Conservation (phyloP, 2,329 filamentous ascomycete genomes). For the Thyridium curvatum region DNA sequence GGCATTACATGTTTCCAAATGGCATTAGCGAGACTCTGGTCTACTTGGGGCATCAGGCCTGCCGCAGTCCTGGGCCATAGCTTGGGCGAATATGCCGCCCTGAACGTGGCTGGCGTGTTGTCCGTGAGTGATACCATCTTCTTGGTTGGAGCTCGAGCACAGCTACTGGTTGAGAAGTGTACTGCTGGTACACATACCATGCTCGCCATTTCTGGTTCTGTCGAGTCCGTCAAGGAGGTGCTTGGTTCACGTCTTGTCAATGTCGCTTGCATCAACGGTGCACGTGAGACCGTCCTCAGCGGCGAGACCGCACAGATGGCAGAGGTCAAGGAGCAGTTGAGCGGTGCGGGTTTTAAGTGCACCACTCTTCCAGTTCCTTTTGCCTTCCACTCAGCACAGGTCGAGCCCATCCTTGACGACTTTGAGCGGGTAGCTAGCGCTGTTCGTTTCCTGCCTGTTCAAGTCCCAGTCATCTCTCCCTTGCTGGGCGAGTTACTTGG, state of each 20-base stretch:
- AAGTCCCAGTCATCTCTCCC: constrained; percentile 61
- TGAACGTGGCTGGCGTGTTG: constrained; percentile 64
- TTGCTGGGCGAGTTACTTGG: constrained; percentile 56
- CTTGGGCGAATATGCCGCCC: constrained; percentile 67
- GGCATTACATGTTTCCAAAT: constrained; percentile 50
- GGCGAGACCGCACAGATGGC: constrained; percentile 34
- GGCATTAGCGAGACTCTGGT: constrained; percentile 49
- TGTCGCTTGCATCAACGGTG: constrained; percentile 69
- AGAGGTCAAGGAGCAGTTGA: constrained; percentile 32
- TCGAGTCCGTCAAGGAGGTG: constrained; percentile 46
- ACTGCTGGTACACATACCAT: constrained; percentile 58
- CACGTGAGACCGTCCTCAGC: constrained; percentile 66
- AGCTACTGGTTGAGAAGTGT: constrained; percentile 59
- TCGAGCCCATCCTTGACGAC: constrained; percentile 49
- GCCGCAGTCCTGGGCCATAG: constrained; percentile 55
- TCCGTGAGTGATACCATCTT: constrained; percentile 66
- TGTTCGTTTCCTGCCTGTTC: constrained; percentile 35
- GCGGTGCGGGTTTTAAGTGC: constrained; percentile 29
- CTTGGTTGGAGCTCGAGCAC: constrained; percentile 62
- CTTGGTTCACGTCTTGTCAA: constrained; percentile 40
- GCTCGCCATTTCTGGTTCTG: constrained; percentile 40
- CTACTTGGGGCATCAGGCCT: constrained; percentile 48
- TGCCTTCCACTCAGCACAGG: constrained; percentile 48
- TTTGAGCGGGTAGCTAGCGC: constrained; percentile 41
- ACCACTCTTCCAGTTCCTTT: constrained; percentile 43